These are phyloP conservation scores for Fragaria vesca DNA, from an alignment of 306 rosid genomes.

Conservation along the genomic window DNA sequence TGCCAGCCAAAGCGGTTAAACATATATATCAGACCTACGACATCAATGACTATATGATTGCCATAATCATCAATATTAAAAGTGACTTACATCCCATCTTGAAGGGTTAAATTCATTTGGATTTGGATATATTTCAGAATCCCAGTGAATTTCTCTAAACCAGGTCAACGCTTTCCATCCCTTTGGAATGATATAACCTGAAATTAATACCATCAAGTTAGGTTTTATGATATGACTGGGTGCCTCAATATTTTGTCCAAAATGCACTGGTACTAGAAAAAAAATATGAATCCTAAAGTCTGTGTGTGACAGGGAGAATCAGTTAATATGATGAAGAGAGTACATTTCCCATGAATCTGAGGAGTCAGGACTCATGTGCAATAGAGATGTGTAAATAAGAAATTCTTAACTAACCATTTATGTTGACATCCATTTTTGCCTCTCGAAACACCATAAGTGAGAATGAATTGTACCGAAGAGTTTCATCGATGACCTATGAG, in stretches of 20 bases:
- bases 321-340: background rate
- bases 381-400: background rate
- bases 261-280: background rate
- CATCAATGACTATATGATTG: background rate
- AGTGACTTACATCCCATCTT: slow-evolving; percentile 79
- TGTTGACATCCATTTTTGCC: slow-evolving; percentile 68
- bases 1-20: background rate
- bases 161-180: slow-evolving; percentile 89
- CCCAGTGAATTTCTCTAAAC: slow-evolving; percentile 79
- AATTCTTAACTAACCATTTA: slow-evolving; percentile 47
- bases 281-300: background rate
- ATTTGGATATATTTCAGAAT: slow-evolving; percentile 72
- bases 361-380: background rate
- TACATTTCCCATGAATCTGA: background rate
- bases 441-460: slow-evolving; percentile 76
- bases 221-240: slow-evolving; percentile 16
- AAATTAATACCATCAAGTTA: slow-evolving; percentile 12
- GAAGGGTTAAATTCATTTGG: slow-evolving; percentile 78
- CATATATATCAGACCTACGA: background rate
- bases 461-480: slow-evolving; percentile 72
- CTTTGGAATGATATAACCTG: slow-evolving; percentile 79
- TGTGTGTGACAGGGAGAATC: background rate
- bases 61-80: background rate
- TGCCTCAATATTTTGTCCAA: background rate
- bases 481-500: slow-evolving; percentile 80